phyloP scores from a whole-genome alignment of 768 basidiomycete genomes.

The Tulasnella sp. region DNA sequence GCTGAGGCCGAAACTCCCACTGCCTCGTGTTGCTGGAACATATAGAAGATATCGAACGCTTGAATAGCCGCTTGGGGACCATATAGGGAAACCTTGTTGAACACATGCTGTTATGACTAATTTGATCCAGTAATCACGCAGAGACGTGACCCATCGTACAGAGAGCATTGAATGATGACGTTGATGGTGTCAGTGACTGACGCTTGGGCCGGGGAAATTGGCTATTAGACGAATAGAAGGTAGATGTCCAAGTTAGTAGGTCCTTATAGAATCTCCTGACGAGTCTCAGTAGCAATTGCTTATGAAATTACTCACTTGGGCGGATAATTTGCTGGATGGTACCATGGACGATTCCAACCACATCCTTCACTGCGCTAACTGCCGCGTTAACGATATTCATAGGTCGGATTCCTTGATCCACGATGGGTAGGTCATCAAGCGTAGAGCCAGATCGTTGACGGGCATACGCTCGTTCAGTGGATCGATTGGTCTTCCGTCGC shows the following conservation, averaged over 20 bases:
- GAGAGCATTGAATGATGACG: background rate
- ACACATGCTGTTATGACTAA: background rate
- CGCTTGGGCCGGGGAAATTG: background rate
- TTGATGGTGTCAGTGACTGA: background rate
- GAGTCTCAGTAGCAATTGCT: background rate
- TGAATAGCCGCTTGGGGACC: background rate
- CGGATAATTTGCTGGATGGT: background rate
- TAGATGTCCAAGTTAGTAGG: background rate
- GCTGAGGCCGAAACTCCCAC: background rate
- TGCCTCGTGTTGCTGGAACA: background rate
- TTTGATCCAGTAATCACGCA: background rate
- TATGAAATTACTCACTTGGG: background rate
- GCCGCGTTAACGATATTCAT: background rate
- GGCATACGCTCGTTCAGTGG: background rate
- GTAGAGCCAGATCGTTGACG: background rate
- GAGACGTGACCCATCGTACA: background rate
- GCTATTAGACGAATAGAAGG: background rate
- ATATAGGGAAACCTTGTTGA: background rate
- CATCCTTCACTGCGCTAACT: background rate
- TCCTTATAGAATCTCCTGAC: background rate
- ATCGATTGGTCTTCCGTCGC: background rate
- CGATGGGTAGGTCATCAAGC: background rate
- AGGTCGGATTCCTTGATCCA: background rate
- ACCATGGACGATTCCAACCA: background rate
- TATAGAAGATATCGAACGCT: background rate